Evolutionary conservation across 495 filamentous ascomycete genomes (phyloP).

Genomic region (Talaromyces trachyspermus): DNA sequence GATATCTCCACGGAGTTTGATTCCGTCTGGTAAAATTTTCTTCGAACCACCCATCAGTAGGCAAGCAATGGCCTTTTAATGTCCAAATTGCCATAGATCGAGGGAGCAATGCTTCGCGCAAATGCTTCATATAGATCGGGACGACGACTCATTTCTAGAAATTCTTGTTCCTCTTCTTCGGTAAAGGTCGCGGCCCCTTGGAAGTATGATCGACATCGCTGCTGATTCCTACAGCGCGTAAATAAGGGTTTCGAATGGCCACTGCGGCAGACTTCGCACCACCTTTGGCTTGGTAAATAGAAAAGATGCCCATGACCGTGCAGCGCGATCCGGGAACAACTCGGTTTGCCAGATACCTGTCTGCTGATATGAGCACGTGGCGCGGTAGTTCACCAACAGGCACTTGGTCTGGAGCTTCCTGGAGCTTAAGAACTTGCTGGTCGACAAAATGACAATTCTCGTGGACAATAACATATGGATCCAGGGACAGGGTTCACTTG

Average conservation of each 20-base stretch:
- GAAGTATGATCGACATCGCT: slow-evolving; percentile 84
- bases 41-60: slow-evolving; percentile 93
- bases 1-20: slow-evolving; percentile 97
- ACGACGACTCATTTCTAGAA: slow-evolving; percentile 82
- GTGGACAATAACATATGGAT: slow-evolving; percentile 92
- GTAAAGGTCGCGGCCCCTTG: slow-evolving; percentile 83
- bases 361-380: slow-evolving; percentile 89
- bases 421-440: slow-evolving; percentile 95
- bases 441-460: slow-evolving; percentile 95
- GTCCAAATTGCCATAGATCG: slow-evolving; percentile 92
- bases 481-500: slow-evolving; percentile 74
- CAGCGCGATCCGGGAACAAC: slow-evolving; percentile 94
- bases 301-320: slow-evolving; percentile 95
- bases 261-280: slow-evolving; percentile 81
- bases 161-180: slow-evolving; percentile 96
- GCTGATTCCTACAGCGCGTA: slow-evolving; percentile 89
- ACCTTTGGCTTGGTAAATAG: slow-evolving; percentile 88
- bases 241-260: slow-evolving; percentile 91
- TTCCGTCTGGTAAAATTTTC: slow-evolving; percentile 96
- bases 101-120: slow-evolving; percentile 88
- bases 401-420: slow-evolving; percentile 97
- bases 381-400: slow-evolving; percentile 94
- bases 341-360: slow-evolving; percentile 91
- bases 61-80: slow-evolving; percentile 99
- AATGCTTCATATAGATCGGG: slow-evolving; percentile 90